A percentile compares a stretch with the other conserved stretches of the same genome.
Conservation (phyloP, 768 basidiomycete genomes). For the Lentinula detonsa region DNA sequence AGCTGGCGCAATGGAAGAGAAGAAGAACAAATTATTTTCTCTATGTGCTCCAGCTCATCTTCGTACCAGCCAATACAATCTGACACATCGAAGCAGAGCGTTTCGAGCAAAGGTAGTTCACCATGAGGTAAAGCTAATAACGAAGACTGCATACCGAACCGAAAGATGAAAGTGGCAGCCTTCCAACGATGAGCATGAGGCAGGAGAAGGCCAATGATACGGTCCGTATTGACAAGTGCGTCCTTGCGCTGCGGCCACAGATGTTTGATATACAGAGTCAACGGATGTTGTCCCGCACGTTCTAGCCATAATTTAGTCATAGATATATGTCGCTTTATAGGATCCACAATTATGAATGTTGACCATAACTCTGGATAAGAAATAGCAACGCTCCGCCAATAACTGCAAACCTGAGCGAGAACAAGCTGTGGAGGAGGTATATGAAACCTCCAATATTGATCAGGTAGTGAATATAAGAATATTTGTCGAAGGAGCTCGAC, state of each 20-base stretch:
- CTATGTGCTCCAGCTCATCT: not conserved
- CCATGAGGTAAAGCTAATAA: not conserved
- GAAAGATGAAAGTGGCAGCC: not conserved
- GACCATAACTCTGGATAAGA: slow-evolving; percentile 1
- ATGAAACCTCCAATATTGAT: not conserved
- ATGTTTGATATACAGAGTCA: not conserved
- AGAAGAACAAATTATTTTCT: not conserved
- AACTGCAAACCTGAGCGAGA: not conserved
- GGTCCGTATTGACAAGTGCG: not conserved
- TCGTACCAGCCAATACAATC: not conserved
- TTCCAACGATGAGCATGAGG: not conserved
- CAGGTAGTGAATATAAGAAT: not conserved
- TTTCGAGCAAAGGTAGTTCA: not conserved
- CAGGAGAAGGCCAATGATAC: not conserved
- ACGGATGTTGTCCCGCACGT: not conserved
- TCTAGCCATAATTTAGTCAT: not conserved
- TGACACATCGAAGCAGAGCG: not conserved
- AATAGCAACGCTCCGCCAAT: not conserved
- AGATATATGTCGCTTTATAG: not conserved
- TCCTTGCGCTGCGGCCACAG: not conserved
- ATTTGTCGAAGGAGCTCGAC: slow-evolving; percentile 3
- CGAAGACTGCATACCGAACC: not conserved
- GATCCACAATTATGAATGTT: not conserved
- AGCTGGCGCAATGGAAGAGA: not conserved
- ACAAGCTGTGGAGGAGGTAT: not conserved